Base-by-base conservation (phyloP, 2,329 filamentous ascomycete genomes). In the Trichophyton verrucosum region DNA sequence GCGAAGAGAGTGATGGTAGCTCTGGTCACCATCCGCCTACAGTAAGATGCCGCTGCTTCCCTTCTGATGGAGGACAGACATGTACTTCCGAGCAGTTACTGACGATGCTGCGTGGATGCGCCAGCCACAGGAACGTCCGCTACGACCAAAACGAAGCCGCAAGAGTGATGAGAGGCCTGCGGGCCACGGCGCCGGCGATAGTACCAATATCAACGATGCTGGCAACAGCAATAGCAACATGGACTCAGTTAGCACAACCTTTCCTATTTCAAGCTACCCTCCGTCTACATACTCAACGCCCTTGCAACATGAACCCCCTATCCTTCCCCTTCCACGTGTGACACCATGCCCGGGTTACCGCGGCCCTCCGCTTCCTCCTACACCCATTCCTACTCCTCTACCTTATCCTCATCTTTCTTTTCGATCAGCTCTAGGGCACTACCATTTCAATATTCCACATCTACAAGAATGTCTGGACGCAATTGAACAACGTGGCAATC, bases 91-190 rank as follows among this genome's bases (percentile, higher is more conserved):
- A 17, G 30, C 38, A n/a, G 33, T 33, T 44, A 46, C 57, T 59
- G 42, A 46, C 40, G n/a, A 20, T 24, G 24, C n/a, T 27, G 27
- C 11, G 44, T 17, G n/a, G 15, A 22, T 58, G 38, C 44, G 22
- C 44, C 63, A 78, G 76, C 76, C 76, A 47, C 71, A 76, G 69
- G 76, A 78, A 70, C 71, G 76, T 57, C 76, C 76, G 5, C 72
- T 77, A 51, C 74, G 76, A 61, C 69, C 73, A 20, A 77, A 77
- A 64, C 73, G 73, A 62, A 74, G 70, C 53, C 73, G 74, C 51
- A 75, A 74, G 63, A 71, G 72, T 11, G 74, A 74, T 42, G 61
- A 69, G 36, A 53, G 58, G 27, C 62, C 66, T 6, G 61, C 68
- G 7, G 62, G 66, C 4, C 68, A 66, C 13, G 64, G 64, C n/a